Base-by-base conservation (phyloP, 495 filamentous ascomycete species). In the Talaromyces trachyspermus region DNA sequence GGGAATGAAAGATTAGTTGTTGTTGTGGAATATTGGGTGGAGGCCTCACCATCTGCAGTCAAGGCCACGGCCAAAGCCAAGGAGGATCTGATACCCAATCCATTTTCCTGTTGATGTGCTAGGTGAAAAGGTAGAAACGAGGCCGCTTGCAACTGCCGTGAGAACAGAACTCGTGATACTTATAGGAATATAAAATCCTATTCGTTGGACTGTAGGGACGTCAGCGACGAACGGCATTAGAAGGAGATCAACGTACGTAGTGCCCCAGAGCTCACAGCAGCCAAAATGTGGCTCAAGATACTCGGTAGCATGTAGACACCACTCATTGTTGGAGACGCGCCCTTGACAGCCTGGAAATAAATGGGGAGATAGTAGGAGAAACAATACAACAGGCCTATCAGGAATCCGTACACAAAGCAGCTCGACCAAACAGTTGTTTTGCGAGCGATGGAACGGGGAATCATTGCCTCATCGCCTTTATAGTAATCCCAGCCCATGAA, bases 291-390 rank as follows among this genome's bases (percentile, higher is more conserved):
- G 11, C 63, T 57, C 5, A 88, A 58, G 4, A 86, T 72, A 52
- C 80, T 70, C 0, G 86, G 86, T 5, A 90, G 64, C 53, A 79
- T 82, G 47, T 74, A 69, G 46, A 89, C 79, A 30, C 87, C 86
- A 12, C 80, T 84, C 29, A 74, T 59, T 8, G 78, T 66, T 7
- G 86, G 83, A 0, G 63, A 64, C 1, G 72, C 71, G 33, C 72
- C 75, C 51, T 83, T 74, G 51, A 89, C 77, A 7, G 82, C 74
- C 59, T 90, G 86, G 67, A 91, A 89, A 76, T 80, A 92, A 49
- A 87, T 79, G 0, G 87, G 82, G 24, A 89, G 58, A 61, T 80
- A 89, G 29, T 63, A 42, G n/a, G 32, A 39, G 15, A 49, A 39
- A 19, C 50, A 40, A 17, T 17, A 11, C 9, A 57, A 45, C 24